These are phyloP conservation scores for Tetracladium setigerum DNA, from an alignment of 495 filamentous ascomycete genomes.

Conservation along the genomic window DNA sequence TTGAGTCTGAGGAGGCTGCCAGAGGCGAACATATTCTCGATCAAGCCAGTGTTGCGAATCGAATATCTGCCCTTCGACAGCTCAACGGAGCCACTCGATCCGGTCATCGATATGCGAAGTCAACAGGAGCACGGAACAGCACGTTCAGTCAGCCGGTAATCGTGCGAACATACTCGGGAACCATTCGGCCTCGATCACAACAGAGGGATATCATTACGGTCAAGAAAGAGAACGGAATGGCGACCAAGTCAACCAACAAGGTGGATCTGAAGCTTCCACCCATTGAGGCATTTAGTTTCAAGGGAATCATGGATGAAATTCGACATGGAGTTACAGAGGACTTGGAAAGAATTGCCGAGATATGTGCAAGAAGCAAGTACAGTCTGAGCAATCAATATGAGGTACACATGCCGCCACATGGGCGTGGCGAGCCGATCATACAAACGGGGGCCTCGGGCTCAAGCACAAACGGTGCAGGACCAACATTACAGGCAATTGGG, in stretches of 20 bases:
- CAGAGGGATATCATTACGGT: conserved; percentile 16
- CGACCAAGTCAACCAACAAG: conserved; percentile 11
- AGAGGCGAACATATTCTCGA: conserved; percentile 23
- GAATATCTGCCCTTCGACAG: conserved; percentile 24
- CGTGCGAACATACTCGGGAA: conserved; percentile 45
- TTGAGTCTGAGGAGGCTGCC: conserved; percentile 23
- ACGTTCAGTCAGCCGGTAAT: conserved; percentile 50
- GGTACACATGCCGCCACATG: conserved; percentile 49
- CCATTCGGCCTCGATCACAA: conserved; percentile 17
- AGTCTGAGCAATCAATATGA: conserved; percentile 52
- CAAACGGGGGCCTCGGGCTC: conserved; percentile 7
- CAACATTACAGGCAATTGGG: conserved; percentile 40
- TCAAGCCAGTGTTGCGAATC: conserved; percentile 20
- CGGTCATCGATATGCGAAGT: conserved; percentile 35
- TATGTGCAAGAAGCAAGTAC: conserved; percentile 46
- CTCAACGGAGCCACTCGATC: conserved; percentile 20
- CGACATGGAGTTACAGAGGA: conserved; percentile 28
- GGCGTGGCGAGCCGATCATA: conserved; percentile 34
- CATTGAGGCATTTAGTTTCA: conserved; percentile 51
- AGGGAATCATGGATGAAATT: conserved; percentile 46
- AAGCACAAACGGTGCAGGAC: conserved; percentile 19
- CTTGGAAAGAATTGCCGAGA: conserved; percentile 50
- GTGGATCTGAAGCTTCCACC: conserved; percentile 35
- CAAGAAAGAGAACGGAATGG: conserved; percentile 20
- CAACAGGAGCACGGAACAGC: conserved; percentile 38